phyloP scores from a whole-genome alignment of 139 green algal genomes.

The Chlorella sorokiniana region DNA sequence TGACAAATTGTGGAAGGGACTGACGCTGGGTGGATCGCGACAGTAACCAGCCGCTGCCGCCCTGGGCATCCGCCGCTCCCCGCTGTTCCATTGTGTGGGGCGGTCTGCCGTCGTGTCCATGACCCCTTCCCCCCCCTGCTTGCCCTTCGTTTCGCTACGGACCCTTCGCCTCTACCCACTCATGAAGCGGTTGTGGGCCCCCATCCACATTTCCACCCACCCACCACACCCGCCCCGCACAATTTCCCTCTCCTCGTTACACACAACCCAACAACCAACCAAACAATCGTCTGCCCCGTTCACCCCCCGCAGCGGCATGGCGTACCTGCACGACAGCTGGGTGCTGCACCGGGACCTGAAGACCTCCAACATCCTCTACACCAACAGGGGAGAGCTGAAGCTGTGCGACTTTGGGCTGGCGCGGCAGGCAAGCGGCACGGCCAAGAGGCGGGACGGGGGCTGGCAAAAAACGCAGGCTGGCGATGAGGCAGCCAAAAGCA shows the following conservation, averaged over 20 bases:
- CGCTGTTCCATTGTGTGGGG: too few species aligned
- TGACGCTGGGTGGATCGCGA: too few species aligned
- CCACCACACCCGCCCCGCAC: too few species aligned
- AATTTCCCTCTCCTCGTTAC: not conserved
- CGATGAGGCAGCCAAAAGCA: not conserved
- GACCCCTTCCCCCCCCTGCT: too few species aligned
- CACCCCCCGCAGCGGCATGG: conserved; percentile 66
- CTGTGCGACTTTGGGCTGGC: conserved; percentile 98
- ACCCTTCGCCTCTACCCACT: too few species aligned
- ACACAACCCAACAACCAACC: not conserved
- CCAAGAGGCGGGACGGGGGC: not conserved
- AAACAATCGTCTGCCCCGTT: not conserved
- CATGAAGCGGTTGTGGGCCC: too few species aligned
- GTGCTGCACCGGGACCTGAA: conserved; percentile 94
- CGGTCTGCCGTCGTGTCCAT: too few species aligned
- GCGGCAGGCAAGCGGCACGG: conserved; percentile 24
- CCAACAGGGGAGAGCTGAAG: conserved; percentile 92
- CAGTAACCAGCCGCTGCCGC: too few species aligned
- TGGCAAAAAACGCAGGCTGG: not conserved
- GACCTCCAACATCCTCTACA: conserved; percentile 98
- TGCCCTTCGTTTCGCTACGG: too few species aligned
- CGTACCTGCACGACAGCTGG: conserved; percentile 93
- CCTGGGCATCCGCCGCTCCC: too few species aligned
- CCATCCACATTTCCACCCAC: too few species aligned
- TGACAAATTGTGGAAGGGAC: too few species aligned